Conservation (phyloP, 345 rosid species). For the Populus simonii region DNA sequence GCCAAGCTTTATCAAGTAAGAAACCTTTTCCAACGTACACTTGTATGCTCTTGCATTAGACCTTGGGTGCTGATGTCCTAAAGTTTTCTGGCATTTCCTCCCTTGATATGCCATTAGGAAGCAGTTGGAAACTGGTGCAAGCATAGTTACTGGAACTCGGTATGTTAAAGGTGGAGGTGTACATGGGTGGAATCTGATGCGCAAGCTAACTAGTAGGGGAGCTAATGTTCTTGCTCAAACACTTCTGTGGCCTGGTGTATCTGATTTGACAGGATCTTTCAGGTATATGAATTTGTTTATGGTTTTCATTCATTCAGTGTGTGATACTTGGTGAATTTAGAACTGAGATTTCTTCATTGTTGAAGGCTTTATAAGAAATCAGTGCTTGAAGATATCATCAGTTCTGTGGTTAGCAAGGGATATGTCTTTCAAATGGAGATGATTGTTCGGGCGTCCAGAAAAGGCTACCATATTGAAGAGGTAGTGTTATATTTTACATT, state of each 20-base stretch:
- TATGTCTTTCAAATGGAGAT: conserved; percentile 99
- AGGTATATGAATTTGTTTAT: conserved; percentile 44
- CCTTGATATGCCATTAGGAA: conserved; percentile 45
- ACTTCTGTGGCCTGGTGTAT: conserved; percentile 95
- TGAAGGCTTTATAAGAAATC: conserved; percentile 77
- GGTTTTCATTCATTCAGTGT: neutral
- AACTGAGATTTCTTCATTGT: conserved; percentile 13
- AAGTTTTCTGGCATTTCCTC: conserved; percentile 13
- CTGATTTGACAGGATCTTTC: conserved; percentile 93
- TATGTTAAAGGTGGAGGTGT: conserved; percentile 89
- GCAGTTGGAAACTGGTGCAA: conserved; percentile 84
- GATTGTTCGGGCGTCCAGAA: conserved; percentile 94
- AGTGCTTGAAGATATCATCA: conserved; percentile 77
- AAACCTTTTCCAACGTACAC: neutral
- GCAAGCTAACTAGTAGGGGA: conserved; percentile 95
- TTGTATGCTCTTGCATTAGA: neutral
- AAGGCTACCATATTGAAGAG: conserved; percentile 91
- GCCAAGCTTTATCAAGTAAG: conserved; percentile 92
- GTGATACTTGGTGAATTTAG: neutral
- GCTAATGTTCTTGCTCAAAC: conserved; percentile 98
- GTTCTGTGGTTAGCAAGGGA: conserved; percentile 85
- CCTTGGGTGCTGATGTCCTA: neutral
- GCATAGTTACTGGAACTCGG: conserved; percentile 90
- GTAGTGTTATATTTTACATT: conserved; percentile 28
- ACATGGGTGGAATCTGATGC: conserved; percentile 97